phyloP scores from a whole-genome alignment of 352 stramenopile species.

The Phytophthora cryptogea region DNA sequence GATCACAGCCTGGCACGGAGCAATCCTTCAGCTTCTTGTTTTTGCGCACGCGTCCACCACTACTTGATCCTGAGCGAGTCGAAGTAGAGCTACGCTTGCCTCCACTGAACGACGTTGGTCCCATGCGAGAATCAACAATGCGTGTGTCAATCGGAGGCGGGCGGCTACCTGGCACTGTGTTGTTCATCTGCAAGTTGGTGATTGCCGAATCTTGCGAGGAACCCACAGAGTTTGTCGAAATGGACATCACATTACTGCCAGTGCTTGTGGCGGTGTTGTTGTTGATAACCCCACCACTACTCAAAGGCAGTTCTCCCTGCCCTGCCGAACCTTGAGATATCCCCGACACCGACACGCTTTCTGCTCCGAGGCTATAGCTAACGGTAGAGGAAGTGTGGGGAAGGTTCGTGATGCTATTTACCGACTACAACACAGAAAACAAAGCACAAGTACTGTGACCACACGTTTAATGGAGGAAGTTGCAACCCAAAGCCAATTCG shows the following conservation, averaged over 20 bases:
- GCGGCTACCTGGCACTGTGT: constrained; percentile 20
- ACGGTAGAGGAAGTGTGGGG: constrained; percentile 13
- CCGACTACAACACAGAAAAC: constrained; percentile 23
- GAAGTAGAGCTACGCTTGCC: constrained; percentile 39
- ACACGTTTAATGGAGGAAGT: constrained; percentile 8
- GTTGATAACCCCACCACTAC: constrained; percentile 29
- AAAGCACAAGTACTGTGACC: constrained; percentile 12
- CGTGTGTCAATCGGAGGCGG: constrained; percentile 62
- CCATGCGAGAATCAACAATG: constrained; percentile 26
- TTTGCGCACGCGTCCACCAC: constrained; percentile 52
- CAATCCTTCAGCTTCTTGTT: constrained; percentile 88
- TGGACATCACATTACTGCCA: constrained; percentile 31
- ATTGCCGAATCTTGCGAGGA: constrained; percentile 26
- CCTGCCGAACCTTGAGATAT: constrained; percentile 30
- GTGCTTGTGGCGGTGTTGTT: constrained; percentile 24
- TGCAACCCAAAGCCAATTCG: constrained; percentile 6
- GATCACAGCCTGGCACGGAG: constrained; percentile 72
- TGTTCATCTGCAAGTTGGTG: constrained; percentile 30
- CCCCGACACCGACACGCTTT: constrained; percentile 24
- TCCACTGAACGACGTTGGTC: constrained; percentile 32
- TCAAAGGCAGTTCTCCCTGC: constrained; percentile 29
- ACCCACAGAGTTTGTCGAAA: constrained; percentile 29
- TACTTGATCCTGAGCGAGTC: constrained; percentile 52
- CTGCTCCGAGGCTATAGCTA: constrained; percentile 29
- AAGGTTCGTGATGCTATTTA: constrained; percentile 37